These are phyloP conservation scores for Diaporthe helianthi DNA, from an alignment of 2,329 filamentous ascomycete genomes.

Conservation along the genomic window DNA sequence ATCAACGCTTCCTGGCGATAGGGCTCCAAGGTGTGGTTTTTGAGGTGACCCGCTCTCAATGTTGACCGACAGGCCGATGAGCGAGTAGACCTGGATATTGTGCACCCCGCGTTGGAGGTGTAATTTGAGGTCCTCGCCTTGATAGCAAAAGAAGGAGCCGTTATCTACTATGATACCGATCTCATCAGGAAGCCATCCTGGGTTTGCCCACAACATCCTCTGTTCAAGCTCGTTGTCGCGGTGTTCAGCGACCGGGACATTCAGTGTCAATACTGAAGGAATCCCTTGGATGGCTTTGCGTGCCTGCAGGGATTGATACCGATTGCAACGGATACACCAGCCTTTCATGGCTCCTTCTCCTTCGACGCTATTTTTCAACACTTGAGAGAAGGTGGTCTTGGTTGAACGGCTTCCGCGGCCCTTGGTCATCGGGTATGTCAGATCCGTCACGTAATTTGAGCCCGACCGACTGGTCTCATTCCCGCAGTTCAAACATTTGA, in stretches of 20 bases:
- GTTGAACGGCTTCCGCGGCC: conserved; percentile 57
- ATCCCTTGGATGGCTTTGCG: conserved; percentile 83
- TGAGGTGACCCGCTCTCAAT: conserved; percentile 86
- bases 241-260: conserved; percentile 70
- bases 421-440: conserved; percentile 74
- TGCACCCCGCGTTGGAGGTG: conserved; percentile 82
- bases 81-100: conserved; percentile 86
- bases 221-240: conserved; percentile 64
- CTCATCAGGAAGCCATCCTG: conserved; percentile 91
- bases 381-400: conserved; percentile 80
- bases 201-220: conserved; percentile 83
- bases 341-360: conserved; percentile 87
- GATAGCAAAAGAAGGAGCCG: conserved; percentile 93
- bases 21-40: conserved; percentile 88
- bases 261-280: conserved; percentile 87
- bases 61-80: conserved; percentile 88
- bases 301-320: conserved; percentile 87
- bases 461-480: conserved; percentile 85
- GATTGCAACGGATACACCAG: conserved; percentile 90
- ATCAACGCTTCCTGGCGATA: conserved; percentile 81
- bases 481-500: conserved; percentile 84
- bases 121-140: conserved; percentile 85
- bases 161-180: conserved; percentile 91
- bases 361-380: conserved; percentile 92
- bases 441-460: conserved; percentile 82